A percentile compares a stretch with the other conserved stretches of the same genome.
These are phyloP conservation scores for Aspergillus taichungensis DNA, from an alignment of 495 filamentous ascomycete species.

Conservation along the genomic window DNA sequence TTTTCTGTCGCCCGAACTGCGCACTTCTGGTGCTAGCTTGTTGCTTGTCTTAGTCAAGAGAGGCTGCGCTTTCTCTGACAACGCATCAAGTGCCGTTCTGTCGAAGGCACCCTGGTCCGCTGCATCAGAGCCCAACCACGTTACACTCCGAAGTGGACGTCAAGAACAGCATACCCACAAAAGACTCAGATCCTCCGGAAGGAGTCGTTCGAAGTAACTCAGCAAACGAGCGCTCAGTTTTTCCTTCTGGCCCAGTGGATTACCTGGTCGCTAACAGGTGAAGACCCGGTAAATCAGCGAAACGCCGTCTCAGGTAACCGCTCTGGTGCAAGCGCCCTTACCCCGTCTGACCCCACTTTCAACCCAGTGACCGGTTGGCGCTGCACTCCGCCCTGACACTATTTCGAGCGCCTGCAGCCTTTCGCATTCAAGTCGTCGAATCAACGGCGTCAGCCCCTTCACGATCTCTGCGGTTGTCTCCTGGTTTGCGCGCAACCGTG, in stretches of 20 bases:
- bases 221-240: conserved; percentile 17
- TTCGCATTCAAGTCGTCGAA: conserved; percentile 32
- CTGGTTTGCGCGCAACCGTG: conserved; percentile 19
- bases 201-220: conserved; percentile 20
- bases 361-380: conserved; percentile 37
- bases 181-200: conserved; percentile 28
- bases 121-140: conserved; percentile 47
- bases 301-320: conserved; percentile 27
- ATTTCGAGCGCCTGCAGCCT: conserved; percentile 30
- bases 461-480: conserved; percentile 19
- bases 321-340: conserved; percentile 19
- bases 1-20: not conserved
- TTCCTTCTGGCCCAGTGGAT: conserved; percentile 1
- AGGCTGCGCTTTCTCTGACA: conserved; percentile 29
- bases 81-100: conserved; percentile 36
- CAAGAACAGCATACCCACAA: conserved; percentile 27
- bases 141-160: conserved; percentile 34
- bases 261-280: conserved; percentile 12
- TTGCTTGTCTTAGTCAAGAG: conserved; percentile 21
- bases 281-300: conserved; percentile 11
- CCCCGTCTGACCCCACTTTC: conserved; percentile 19
- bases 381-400: conserved; percentile 40
- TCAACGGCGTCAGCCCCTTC: conserved; percentile 24
- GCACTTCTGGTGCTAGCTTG: conserved; percentile 8
- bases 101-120: conserved; percentile 30